phyloP scores from a whole-genome alignment of 495 filamentous ascomycete species.

The Parathielavia appendiculata region DNA sequence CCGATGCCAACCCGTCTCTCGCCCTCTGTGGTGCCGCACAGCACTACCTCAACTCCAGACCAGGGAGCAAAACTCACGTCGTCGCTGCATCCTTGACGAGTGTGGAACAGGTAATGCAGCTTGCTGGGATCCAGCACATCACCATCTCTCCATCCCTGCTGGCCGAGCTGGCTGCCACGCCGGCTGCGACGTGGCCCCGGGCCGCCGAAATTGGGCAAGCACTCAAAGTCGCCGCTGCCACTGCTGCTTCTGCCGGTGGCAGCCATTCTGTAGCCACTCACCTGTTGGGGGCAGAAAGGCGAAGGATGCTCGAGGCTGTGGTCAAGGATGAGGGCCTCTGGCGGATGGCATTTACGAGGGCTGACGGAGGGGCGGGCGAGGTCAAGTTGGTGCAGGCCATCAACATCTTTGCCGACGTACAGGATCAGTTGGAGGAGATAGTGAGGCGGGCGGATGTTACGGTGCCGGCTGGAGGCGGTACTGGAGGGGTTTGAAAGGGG shows the following conservation, averaged over 20 bases:
- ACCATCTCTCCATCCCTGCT: constrained; percentile 53
- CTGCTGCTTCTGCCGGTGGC: constrained; percentile 8
- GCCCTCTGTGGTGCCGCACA: constrained; percentile 50
- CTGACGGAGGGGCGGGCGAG: constrained; percentile 46
- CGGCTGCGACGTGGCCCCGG: constrained; percentile 26
- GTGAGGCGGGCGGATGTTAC: constrained; percentile 25
- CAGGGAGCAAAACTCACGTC: constrained; percentile 45
- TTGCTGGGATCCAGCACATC: constrained; percentile 55
- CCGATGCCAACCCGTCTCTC: constrained; percentile 44
- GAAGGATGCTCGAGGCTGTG: constrained; percentile 15
- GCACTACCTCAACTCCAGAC: constrained; percentile 44
- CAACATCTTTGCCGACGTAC: constrained; percentile 57
- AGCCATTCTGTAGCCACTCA: no score
- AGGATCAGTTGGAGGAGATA: constrained; percentile 48
- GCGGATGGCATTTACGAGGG: constrained; percentile 47
- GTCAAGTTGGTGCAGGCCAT: constrained; percentile 54
- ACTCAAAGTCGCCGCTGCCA: constrained; percentile 35
- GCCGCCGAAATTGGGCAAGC: constrained; percentile 20
- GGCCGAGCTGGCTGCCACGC: constrained; percentile 39
- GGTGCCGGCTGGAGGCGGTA: not conserved
- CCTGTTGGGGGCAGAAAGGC: no score
- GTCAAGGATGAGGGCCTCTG: constrained; percentile 43
- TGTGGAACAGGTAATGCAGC: constrained; percentile 50
- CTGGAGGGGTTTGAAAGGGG: not conserved
- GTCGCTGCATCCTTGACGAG: constrained; percentile 54